Base-by-base conservation (phyloP, 176 grass and related monocot genomes). In the Guadua angustifolia region DNA sequence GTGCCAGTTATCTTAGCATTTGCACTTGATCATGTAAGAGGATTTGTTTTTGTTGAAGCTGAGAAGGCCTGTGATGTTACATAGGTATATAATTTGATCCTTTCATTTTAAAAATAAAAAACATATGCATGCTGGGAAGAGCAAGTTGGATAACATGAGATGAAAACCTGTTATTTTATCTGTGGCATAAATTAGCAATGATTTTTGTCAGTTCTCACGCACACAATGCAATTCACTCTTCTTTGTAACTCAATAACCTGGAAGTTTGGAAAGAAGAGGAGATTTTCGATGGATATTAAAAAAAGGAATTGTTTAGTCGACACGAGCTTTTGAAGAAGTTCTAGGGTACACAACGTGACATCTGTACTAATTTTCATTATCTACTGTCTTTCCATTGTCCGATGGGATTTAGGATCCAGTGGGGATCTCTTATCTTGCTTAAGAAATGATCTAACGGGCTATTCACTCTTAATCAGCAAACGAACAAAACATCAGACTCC, bases 41-140 rank as follows among this genome's bases (percentile, higher is more conserved):
- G 93, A 66, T 92, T 88, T 88, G 45, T 99, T 89, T 99, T 94
- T 84, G 77, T 99, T 85, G 96, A 99, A 91, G 96, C 96, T 47
- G 96, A 95, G 38, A 99, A 99, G 87, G 86, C 88, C 47, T 90
- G 85, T 77, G 91, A 95, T 89, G 88, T 99, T 93, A 92, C 78
- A 1, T 91, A 94, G 96, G 96, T 99, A 90, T 45, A 55, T n/a
- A 56, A 40, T 83, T 39, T 21, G 64, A 67, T 39, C 52, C 71
- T 74, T 83, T 53, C 10, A 59, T 57, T 82, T 16, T 81, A 26
- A 64, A 68, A 61, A 32, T 38, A 16, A 19, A 33, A 46, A 19
- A 19, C 56, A 26, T 44, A 76, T 59, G 62, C n/a, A 24, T 45
- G 22, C 7, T 73, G 65, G 26, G 53, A 77, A 40, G 39, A 57